A percentile compares a stretch with the other conserved stretches of the same genome.
Evolutionary conservation across 2,329 filamentous ascomycete species (phyloP).

Genomic region (Neonectria ditissima): DNA sequence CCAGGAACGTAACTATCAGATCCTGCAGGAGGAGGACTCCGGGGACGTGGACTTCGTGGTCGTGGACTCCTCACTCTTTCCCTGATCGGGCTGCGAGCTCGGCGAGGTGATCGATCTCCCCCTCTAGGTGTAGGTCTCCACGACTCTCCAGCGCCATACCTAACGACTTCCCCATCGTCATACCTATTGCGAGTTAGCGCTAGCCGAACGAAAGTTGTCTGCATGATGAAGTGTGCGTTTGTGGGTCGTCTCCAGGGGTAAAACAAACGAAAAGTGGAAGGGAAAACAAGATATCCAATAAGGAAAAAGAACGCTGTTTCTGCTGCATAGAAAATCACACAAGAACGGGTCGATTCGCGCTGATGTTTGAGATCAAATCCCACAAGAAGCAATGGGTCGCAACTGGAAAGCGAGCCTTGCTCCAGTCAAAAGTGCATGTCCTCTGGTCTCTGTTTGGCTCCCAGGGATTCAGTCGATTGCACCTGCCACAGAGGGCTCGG

Average conservation of each 20-base stretch:
- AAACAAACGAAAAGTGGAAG: slow-evolving; percentile 15
- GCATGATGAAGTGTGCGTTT: not conserved
- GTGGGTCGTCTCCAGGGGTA: slow-evolving; percentile 13
- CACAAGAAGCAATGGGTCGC: not conserved
- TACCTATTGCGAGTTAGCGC: slow-evolving; percentile 56
- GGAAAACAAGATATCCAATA: slow-evolving; percentile 16
- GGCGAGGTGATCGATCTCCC: slow-evolving; percentile 57
- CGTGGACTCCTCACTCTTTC: slow-evolving; percentile 52
- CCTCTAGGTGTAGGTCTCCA: slow-evolving; percentile 67
- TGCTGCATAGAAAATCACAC: slow-evolving; percentile 1
- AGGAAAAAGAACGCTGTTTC: slow-evolving; percentile 1
- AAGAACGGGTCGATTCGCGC: not conserved
- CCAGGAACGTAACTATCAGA: slow-evolving; percentile 62
- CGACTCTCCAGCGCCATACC: slow-evolving; percentile 71
- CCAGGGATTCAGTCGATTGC: not conserved
- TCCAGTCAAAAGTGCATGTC: slow-evolving; percentile 6
- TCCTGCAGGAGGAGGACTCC: slow-evolving; percentile 52
- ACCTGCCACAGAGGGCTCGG: slow-evolving; percentile 12
- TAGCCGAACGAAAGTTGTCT: slow-evolving; percentile 3
- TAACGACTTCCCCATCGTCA: slow-evolving; percentile 71
- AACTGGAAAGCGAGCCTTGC: not conserved
- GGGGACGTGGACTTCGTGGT: slow-evolving; percentile 54
- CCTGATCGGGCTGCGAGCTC: slow-evolving; percentile 48
- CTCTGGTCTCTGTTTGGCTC: not conserved
- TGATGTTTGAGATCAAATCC: not conserved